Conservation (phyloP, 495 filamentous ascomycete species). For the Penicillium simplicissimum region DNA sequence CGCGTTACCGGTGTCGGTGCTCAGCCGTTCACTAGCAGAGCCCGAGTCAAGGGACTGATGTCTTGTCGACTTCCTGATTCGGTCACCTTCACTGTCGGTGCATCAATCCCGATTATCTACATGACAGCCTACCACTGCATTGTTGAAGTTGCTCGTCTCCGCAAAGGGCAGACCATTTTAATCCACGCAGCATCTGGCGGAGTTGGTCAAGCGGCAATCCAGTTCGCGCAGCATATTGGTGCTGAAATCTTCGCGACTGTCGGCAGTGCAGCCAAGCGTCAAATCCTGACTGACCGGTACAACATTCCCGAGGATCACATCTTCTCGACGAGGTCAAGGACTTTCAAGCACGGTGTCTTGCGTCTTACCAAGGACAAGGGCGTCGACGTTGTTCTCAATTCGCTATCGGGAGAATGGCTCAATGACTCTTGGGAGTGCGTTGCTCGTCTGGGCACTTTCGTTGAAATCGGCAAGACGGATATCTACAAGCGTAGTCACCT, state of each 20-base stretch:
- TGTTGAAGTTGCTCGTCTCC: slow-evolving; percentile 1
- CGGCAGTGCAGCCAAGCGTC: slow-evolving; percentile 40
- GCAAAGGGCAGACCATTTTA: slow-evolving; percentile 41
- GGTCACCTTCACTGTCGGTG: slow-evolving; percentile 2
- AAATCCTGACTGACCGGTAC: slow-evolving; percentile 35
- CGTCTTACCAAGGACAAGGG: slow-evolving; percentile 47
- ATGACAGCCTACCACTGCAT: slow-evolving; percentile 6
- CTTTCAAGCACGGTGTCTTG: slow-evolving; percentile 46
- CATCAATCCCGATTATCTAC: slow-evolving; percentile 7
- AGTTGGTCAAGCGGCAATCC: slow-evolving; percentile 48
- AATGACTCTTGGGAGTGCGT: slow-evolving; percentile 48
- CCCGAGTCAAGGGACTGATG: slow-evolving; percentile 5
- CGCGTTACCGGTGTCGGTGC: slow-evolving; percentile 3
- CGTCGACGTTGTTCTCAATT: slow-evolving; percentile 58
- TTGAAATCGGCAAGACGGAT: slow-evolving; percentile 50
- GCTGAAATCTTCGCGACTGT: slow-evolving; percentile 48
- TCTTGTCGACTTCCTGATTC: slow-evolving; percentile 5
- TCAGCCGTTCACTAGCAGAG: slow-evolving; percentile 5
- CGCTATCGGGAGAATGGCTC: slow-evolving; percentile 43
- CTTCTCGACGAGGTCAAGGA: slow-evolving; percentile 47
- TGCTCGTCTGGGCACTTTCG: slow-evolving; percentile 47
- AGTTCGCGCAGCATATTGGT: slow-evolving; percentile 36
- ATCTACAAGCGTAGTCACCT: slow-evolving; percentile 23
- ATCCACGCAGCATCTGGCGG: slow-evolving; percentile 54
- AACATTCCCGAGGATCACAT: slow-evolving; percentile 43